Evolutionary conservation across 495 filamentous ascomycete species (phyloP).

Genomic region (Poronia punctata): DNA sequence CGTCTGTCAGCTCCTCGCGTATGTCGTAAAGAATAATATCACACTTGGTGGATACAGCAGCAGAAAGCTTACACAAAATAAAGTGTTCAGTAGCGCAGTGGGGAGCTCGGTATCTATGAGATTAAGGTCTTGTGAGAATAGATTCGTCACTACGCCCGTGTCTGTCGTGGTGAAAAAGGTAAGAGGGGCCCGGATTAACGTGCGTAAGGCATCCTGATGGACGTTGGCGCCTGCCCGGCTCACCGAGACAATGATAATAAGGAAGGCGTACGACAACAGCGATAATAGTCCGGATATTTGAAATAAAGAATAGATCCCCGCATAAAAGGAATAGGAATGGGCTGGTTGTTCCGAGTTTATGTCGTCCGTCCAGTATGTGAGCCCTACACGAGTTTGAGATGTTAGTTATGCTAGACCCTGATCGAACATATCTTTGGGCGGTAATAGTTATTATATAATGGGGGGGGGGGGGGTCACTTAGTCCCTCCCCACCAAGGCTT

Average conservation of each 20-base stretch:
- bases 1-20: background rate
- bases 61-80: slow-evolving; percentile 13
- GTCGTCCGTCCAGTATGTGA: slow-evolving; percentile 33
- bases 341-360: slow-evolving; percentile 14
- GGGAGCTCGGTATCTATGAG: slow-evolving; percentile 33
- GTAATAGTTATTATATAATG: no score
- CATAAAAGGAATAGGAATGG: slow-evolving; percentile 26
- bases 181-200: slow-evolving; percentile 24
- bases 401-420: no score
- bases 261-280: slow-evolving; percentile 4
- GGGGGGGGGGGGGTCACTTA: no score
- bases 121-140: slow-evolving; percentile 41
- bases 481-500: no score
- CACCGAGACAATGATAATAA: slow-evolving; percentile 8
- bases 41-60: background rate
- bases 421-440: no score
- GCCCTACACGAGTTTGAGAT: no score
- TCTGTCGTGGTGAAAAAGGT: slow-evolving; percentile 35
- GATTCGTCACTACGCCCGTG: slow-evolving; percentile 32
- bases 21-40: no score
- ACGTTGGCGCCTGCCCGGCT: slow-evolving; percentile 11
- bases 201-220: slow-evolving; percentile 19
- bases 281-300: slow-evolving; percentile 18
- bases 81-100: slow-evolving; percentile 12
- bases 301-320: slow-evolving; percentile 28